Evolutionary conservation across 306 rosid genomes (phyloP), one percentile per base, ranked within the genome.

Genomic region (Glycine soja): DNA sequence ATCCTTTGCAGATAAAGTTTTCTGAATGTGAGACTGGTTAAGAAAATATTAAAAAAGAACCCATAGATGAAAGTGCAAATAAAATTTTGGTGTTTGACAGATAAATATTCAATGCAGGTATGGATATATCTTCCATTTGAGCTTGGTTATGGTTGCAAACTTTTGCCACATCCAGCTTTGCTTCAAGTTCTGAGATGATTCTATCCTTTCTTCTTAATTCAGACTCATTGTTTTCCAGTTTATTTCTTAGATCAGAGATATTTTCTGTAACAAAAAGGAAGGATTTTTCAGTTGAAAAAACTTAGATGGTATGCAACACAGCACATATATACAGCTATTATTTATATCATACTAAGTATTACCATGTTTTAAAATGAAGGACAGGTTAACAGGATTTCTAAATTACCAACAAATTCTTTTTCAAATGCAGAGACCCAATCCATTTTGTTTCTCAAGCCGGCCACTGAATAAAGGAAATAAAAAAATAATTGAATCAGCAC

Each of bases 101-200:
- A 51, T 30, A 56, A 54, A 53, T 70, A 42, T 47, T 38, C 76
- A 66, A 81, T 50, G 59, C 14, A 70, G 67, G 70, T 54, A 48
- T 8, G 96, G 96, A 93, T 93, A 93, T 91, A 81, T 88, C 90
- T 77, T 91, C 92, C 66, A 87, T 85, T 83, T 88, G 92, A 78
- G 69, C 76, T 80, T 86, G 90, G 81, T 65, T 62, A 65, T 80
- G 80, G 65, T 85, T 78, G 81, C 83, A 52, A 85, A 74, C 53
- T 82, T 84, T 88, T 81, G 73, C 88, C 34, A 78, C 89, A 50
- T 87, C 93, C 38, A 88, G 83, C 70, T 85, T 85, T 53, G 88
- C 96, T 82, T 87, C 90, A 82, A 93, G 93, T 82, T 91, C 93
- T 65, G 85, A 89, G 81, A 93, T 90, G 83, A 84, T 73, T 74